A percentile compares a stretch with the other conserved stretches of the same genome.
Evolutionary conservation across 208 protist species (phyloP).

Genomic region (Acanthamoeba comandoni): DNA sequence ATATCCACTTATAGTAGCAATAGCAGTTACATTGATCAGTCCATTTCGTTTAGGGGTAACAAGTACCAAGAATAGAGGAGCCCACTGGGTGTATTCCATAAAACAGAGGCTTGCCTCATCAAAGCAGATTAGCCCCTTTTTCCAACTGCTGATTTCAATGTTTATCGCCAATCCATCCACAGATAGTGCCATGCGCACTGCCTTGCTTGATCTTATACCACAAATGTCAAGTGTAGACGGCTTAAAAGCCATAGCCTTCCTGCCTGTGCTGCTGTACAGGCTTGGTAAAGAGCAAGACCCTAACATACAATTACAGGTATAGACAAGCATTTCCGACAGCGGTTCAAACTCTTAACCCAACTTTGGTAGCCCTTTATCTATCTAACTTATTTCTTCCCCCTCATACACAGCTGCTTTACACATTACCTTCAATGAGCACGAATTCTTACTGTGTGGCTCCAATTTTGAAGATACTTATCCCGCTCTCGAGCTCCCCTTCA

Average conservation of each 20-base stretch:
- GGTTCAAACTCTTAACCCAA: background rate
- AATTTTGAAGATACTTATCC: background rate
- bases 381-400: background rate
- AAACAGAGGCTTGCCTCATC: background rate
- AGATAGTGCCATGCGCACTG: background rate
- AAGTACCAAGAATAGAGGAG: no score
- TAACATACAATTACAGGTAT: slow-evolving; percentile 15
- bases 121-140: slow-evolving; percentile 40
- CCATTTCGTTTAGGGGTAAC: no score
- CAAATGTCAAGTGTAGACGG: slow-evolving; percentile 1
- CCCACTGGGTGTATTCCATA: background rate
- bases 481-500: background rate
- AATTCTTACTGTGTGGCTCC: slow-evolving; percentile 22
- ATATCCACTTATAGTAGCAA: no score
- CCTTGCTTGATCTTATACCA: slow-evolving; percentile 15
- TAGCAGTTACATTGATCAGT: no score
- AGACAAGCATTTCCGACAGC: no score
- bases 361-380: background rate
- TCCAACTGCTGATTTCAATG: slow-evolving; percentile 1
- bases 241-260: background rate
- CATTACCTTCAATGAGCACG: slow-evolving; percentile 10
- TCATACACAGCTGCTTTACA: slow-evolving; percentile 3
- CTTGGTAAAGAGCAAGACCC: slow-evolving; percentile 48
- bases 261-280: slow-evolving; percentile 34
- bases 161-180: background rate